Base-by-base conservation (phyloP, 495 filamentous ascomycete genomes). In the Talaromyces wortmannii region DNA sequence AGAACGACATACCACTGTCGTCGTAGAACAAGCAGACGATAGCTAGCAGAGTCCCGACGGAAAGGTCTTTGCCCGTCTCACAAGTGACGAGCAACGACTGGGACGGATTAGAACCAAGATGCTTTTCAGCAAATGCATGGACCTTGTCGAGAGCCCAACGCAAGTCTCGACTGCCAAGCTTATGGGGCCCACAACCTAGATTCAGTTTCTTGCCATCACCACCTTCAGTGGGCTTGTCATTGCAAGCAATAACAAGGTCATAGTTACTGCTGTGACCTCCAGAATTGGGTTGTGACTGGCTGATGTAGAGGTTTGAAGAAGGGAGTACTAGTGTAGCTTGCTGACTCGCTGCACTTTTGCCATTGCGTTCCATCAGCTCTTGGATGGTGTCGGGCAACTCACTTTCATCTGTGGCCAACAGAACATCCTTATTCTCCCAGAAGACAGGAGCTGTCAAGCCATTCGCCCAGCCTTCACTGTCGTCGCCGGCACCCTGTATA, bases 401-500 rank as follows among this genome's bases (percentile, higher is more conserved):
- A 4, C 79, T 71, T 60, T 95, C 90, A 0, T 78, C 51, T 0
- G 85, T 79, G 0, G 58, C 56, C 7, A 91, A 61, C 6, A 96
- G 67, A 29, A 61, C 31, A 2, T 76, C 71, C 30, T 68, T 69
- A 55, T 92, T 76, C 32, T 67, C 66, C 92, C 92, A 97, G 67
- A 95, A 97, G 4, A 91, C 57, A 2, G 67, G 68, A 8, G 92
- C 80, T 7, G 87, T 92, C 10, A 97, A 71, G 0, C 88, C 87
- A 43, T 80, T 70, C 36, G 90, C 84, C 94, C 94, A 98, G 42
- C 83, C 85, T 70, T 97, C 92, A 16, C 85, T 89, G 63, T 97
- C 92, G 70, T 97, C 92, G 5, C 86, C 92, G 11, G 92, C 91
- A 23, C 94, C 94, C 68, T 97, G 94, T 57, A 98, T 89, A 64